Evolutionary conservation across 495 filamentous ascomycete genomes (phyloP).

Genomic region (Talaromyces stipitatus): DNA sequence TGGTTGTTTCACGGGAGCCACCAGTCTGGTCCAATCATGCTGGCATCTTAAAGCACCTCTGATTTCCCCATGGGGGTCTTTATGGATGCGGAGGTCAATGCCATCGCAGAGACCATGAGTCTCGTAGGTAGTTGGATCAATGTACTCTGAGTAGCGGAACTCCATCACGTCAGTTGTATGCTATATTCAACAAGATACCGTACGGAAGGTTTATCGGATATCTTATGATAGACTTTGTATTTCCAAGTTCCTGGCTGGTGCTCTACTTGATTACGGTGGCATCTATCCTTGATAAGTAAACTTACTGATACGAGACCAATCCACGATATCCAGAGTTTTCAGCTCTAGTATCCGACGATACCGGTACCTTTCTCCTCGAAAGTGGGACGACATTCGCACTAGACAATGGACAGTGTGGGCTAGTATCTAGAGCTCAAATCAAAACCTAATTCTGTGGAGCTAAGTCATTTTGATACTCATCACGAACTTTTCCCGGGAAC

Average conservation of each 20-base stretch:
- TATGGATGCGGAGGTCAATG: background rate
- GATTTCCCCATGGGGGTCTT: background rate
- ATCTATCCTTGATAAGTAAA: background rate
- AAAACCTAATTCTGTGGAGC: background rate
- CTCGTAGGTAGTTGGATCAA: background rate
- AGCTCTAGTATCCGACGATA: background rate
- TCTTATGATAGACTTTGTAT: too few relatives aligned
- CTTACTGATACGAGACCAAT: background rate
- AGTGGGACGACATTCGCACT: background rate
- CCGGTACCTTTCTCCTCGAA: background rate
- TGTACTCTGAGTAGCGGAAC: background rate
- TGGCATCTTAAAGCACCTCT: background rate
- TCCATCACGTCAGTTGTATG: background rate
- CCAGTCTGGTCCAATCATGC: background rate
- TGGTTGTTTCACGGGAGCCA: background rate
- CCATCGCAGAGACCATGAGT: constrained; percentile 2
- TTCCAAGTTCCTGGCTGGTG: background rate
- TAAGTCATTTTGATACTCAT: background rate
- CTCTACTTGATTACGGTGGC: background rate
- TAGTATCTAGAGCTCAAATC: background rate
- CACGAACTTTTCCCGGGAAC: too few relatives aligned
- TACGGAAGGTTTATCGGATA: too few relatives aligned
- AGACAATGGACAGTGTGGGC: background rate
- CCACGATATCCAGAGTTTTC: background rate
- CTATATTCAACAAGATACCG: background rate